phyloP scores from a whole-genome alignment of 2,329 filamentous ascomycete genomes.

The Ilyonectria sp. region DNA sequence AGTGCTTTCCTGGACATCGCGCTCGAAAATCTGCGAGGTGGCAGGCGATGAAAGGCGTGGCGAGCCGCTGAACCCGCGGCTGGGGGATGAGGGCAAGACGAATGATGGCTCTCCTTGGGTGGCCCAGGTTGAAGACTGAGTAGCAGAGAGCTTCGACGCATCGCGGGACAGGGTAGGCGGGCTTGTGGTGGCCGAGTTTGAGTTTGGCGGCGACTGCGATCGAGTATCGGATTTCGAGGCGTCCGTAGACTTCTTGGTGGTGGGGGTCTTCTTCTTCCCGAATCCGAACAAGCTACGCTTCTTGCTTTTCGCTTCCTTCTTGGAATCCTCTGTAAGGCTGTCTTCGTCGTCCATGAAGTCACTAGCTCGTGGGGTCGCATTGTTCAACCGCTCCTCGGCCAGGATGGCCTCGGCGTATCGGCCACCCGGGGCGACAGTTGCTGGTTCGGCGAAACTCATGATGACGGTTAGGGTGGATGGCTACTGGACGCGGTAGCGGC shows the following conservation, averaged over 20 bases:
- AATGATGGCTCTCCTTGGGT: conserved; percentile 60
- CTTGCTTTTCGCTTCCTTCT: conserved; percentile 58
- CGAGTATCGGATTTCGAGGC: conserved; percentile 37
- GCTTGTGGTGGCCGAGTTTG: conserved; percentile 51
- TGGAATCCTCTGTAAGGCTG: conserved; percentile 33
- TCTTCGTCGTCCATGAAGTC: conserved; percentile 62
- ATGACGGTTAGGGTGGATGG: conserved; percentile 22
- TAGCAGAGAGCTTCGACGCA: conserved; percentile 57
- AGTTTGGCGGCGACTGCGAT: conserved; percentile 53
- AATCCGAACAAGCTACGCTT: conserved; percentile 73
- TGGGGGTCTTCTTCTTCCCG: conserved; percentile 70
- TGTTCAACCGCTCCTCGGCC: conserved; percentile 48
- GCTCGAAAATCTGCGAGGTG: conserved; percentile 89
- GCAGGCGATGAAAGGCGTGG: conserved; percentile 85
- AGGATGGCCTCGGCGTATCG: conserved; percentile 40
- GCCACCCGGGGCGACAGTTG: conserved; percentile 38
- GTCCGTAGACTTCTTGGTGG: conserved; percentile 33
- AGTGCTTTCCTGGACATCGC: conserved; percentile 88
- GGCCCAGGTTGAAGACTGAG: conserved; percentile 59
- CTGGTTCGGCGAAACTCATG: conserved; percentile 52
- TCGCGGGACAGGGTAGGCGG: conserved; percentile 53
- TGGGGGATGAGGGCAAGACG: conserved; percentile 74
- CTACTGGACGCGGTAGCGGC: conserved; percentile 7
- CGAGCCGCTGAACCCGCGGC: conserved; percentile 77
- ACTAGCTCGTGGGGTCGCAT: conserved; percentile 52